Evolutionary conservation across 305 asterid genomes (phyloP).

Genomic region (Rubia tinctorum): DNA sequence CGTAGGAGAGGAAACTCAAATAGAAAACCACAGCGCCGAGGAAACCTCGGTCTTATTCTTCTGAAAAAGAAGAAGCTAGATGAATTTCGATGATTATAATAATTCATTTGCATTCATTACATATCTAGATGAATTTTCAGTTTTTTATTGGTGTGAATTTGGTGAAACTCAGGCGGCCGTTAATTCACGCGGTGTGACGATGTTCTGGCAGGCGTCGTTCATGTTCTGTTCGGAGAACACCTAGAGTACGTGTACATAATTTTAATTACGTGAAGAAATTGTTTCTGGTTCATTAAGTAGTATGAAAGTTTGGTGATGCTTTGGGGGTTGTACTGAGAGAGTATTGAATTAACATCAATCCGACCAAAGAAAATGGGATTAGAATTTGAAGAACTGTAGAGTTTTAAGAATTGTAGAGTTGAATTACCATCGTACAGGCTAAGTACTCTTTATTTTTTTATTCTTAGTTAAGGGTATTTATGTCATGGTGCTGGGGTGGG

Average conservation of each 20-base stretch:
- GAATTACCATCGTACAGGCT: too few relatives aligned
- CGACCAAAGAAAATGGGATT: too few relatives aligned
- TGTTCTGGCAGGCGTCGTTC: conserved; percentile 49
- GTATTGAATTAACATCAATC: too few relatives aligned
- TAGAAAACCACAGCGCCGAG: conserved; percentile 20
- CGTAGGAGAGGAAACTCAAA: too few relatives aligned
- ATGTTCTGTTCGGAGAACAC: conserved; percentile 36
- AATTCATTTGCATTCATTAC: background rate
- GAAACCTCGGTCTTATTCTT: conserved; percentile 28
- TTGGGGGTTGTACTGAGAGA: background rate
- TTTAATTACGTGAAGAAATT: background rate
- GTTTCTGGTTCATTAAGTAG: background rate
- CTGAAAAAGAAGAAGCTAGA: conserved; percentile 29
- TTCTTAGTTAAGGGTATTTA: too few relatives aligned
- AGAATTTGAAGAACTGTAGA: too few relatives aligned
- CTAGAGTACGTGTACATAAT: conserved; percentile 3
- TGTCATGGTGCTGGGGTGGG: too few relatives aligned
- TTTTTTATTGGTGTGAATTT: background rate
- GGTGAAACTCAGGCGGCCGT: conserved; percentile 34
- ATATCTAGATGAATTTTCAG: background rate
- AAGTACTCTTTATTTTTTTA: too few relatives aligned
- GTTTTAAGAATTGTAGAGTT: too few relatives aligned
- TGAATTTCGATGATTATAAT: conserved; percentile 4
- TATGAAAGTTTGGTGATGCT: background rate
- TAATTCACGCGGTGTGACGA: conserved; percentile 27